Conservation (phyloP, 2,329 filamentous ascomycete genomes). For the Akanthomyces lecanii region DNA sequence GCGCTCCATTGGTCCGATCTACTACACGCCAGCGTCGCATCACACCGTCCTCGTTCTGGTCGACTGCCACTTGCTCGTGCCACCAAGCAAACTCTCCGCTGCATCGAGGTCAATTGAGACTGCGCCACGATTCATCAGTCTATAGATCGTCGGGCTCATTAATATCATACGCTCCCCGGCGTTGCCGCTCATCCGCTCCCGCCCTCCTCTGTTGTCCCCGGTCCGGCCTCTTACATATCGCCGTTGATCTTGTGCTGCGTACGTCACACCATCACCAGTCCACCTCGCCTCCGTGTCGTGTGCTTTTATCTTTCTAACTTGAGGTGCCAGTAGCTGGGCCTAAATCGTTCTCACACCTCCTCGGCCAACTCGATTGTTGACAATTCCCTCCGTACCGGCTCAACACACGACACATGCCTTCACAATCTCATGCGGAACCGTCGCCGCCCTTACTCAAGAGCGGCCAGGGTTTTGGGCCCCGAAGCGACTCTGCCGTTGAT, state of each 20-base stretch:
- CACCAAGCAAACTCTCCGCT: background rate
- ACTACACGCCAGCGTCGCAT: background rate
- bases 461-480: background rate
- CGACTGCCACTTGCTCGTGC: background rate
- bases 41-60: background rate
- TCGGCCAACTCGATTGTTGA: background rate
- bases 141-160: constrained; percentile 3
- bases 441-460: constrained; percentile 25
- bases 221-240: background rate
- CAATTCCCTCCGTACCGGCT: background rate
- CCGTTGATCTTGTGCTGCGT: background rate
- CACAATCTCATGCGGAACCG: constrained; percentile 29
- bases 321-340: background rate
- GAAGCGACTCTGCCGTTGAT: constrained; percentile 25
- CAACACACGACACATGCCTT: constrained; percentile 27
- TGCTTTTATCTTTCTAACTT: background rate
- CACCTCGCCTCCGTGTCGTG: background rate
- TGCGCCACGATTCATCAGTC: constrained; percentile 1
- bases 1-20: background rate
- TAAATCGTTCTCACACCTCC: background rate
- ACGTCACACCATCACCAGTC: background rate
- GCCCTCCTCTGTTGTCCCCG: background rate
- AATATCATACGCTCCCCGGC: background rate
- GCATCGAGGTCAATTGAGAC: constrained; percentile 1
- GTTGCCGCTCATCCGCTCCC: background rate